Evolutionary conservation across 1,284 basidiomycete genomes (phyloP), one percentile per base, ranked within the genome.

Genomic region (Stygiomarasmius scandens): DNA sequence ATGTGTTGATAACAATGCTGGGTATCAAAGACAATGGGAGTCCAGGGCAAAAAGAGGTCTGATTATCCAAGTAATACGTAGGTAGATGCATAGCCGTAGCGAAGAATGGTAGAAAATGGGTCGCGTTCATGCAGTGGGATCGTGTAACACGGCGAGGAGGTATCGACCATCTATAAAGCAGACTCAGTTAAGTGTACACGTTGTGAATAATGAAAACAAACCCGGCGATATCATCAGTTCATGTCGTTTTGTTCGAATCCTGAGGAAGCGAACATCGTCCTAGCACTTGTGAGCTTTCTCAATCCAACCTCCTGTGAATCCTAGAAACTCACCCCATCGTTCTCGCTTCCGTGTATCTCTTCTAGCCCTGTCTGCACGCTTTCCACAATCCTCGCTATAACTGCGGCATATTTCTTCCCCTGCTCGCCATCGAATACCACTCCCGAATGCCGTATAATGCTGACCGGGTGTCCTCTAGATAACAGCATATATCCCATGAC

Each of bases 191-290:
- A 20, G 25, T 41, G 24, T 45, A 23, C 29, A 5, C 46, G 43
- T 3, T 25, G n/a, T 38, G n/a, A 25, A 38, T 32, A 51, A 12
- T 41, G 34, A 77, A 38, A 22, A 10, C 25, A 23, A 46, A 94
- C 95, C 92, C 59, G 95, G 95, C 2, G 95, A 94, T 61, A 97
- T 95, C 85, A 97, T 93, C 58, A 97, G 79, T 69, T 97, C 95
- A 71, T 97, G 94, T 56, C 90, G 83, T 69, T 86, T 92, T 54
- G 94, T 96, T 51, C 95, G 83, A 73, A 97, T 94, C 52, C 95
- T 80, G 83, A 97, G 86, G 68, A 97, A 94, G 58, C 86, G 83
- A 52, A 96, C 79, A 54, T 93, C 89, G 69, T 96, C 95, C 93
- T 96, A 63, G n/a, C n/a, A n/a, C n/a, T n/a, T n/a, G n/a, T n/a